A percentile compares a stretch with the other conserved stretches of the same genome.
phyloP scores from a whole-genome alignment of 371 early-diverging fungal species.

The Ecytonucleospora hepatopenaei region DNA sequence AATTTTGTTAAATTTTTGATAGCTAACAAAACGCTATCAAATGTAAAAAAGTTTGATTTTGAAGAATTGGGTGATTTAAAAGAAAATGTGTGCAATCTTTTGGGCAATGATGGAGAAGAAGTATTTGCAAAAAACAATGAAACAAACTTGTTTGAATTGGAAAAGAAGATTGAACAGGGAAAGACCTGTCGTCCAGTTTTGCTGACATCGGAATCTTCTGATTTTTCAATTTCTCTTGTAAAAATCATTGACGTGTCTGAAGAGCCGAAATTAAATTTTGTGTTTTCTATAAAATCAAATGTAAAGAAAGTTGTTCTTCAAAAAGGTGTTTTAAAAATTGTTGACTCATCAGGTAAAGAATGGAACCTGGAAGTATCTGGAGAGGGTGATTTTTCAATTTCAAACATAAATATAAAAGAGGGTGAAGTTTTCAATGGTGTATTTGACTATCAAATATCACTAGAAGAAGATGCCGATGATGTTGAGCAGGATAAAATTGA shows the following conservation, averaged over 20 bases:
- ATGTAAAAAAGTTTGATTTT: slow-evolving; percentile 14
- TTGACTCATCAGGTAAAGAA: background rate
- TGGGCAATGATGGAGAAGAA: slow-evolving; percentile 14
- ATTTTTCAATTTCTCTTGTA: slow-evolving; percentile 20
- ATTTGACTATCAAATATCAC: slow-evolving; percentile 35
- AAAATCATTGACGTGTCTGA: slow-evolving; percentile 29
- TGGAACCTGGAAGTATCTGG: background rate
- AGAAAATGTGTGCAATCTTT: slow-evolving; percentile 10
- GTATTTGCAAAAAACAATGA: background rate
- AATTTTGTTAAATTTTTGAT: slow-evolving; percentile 12
- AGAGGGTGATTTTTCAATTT: background rate
- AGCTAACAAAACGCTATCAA: background rate
- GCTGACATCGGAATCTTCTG: slow-evolving; percentile 22
- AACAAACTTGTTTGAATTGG: no score
- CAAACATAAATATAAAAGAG: slow-evolving; percentile 17
- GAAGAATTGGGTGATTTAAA: slow-evolving; percentile 35
- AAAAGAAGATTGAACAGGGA: no score
- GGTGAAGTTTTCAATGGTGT: slow-evolving; percentile 29
- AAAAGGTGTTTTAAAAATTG: slow-evolving; percentile 21
- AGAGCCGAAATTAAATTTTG: no score
- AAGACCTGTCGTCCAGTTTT: slow-evolving; percentile 39
- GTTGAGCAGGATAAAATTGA: slow-evolving; percentile 32
- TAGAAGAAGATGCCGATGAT: slow-evolving; percentile 31
- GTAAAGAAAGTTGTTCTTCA: slow-evolving; percentile 21
- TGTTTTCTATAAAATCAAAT: slow-evolving; percentile 30